A percentile compares a stretch with the other conserved stretches of the same genome.
phyloP scores from a whole-genome alignment of 257 asterid species.

The Linderniella brevidens region DNA sequence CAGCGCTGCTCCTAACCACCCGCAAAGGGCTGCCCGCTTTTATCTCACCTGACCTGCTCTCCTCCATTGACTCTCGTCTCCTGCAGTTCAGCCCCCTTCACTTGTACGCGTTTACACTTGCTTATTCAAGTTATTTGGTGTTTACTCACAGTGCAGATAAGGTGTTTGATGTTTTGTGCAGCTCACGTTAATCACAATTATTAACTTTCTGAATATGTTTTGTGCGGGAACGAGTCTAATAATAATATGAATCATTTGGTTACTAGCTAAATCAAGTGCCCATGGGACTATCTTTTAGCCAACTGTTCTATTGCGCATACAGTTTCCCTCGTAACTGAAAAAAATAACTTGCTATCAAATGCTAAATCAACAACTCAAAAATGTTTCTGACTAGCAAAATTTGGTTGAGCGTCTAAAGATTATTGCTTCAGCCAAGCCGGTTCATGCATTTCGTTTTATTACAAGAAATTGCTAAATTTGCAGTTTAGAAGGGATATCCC shows the following conservation, averaged over 20 bases:
- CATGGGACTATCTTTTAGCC: too few species aligned
- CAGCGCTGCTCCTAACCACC: constrained; percentile 70
- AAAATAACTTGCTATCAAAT: too few species aligned
- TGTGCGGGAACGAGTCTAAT: background rate
- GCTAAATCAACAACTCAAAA: too few species aligned
- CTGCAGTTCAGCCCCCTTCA: constrained; percentile 77
- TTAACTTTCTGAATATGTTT: background rate
- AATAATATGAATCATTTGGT: too few species aligned
- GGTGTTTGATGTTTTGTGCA: constrained; percentile 17
- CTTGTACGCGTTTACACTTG: constrained; percentile 24
- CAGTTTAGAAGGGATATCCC: constrained; percentile 64
- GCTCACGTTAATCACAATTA: background rate
- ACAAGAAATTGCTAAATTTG: constrained; percentile 6
- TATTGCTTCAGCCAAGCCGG: background rate
- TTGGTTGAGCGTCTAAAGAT: background rate
- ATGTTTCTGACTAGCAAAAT: too few species aligned
- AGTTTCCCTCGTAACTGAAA: too few species aligned
- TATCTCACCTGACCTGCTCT: constrained; percentile 80
- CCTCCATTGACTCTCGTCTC: constrained; percentile 60
- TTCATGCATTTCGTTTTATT: background rate
- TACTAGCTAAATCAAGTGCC: too few species aligned
- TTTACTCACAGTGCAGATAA: constrained; percentile 4
- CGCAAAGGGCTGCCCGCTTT: constrained; percentile 79
- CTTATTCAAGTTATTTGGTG: background rate
- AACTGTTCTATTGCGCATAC: too few species aligned